phyloP scores from a whole-genome alignment of 768 basidiomycete species.

The Mycena belliarum region DNA sequence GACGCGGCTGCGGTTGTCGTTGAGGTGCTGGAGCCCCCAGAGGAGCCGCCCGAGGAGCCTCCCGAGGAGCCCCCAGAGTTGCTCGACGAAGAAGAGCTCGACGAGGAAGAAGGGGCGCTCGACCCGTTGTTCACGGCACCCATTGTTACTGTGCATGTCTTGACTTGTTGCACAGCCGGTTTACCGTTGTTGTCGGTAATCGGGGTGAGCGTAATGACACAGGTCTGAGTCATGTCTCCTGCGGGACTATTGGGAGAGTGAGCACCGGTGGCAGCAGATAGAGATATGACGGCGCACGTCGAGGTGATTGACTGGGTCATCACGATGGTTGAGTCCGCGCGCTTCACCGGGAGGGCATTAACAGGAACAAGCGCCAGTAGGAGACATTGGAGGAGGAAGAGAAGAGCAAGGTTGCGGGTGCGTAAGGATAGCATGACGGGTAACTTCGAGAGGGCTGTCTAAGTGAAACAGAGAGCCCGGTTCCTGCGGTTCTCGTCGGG shows the following conservation, averaged over 20 bases:
- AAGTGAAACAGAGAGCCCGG: slow-evolving; percentile 41
- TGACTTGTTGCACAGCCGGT: slow-evolving; percentile 52
- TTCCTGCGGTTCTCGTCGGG: slow-evolving; percentile 52
- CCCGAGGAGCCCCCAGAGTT: neutral
- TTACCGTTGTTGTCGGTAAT: slow-evolving; percentile 50
- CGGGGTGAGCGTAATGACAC: slow-evolving; percentile 58
- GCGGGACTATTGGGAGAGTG: slow-evolving; percentile 38
- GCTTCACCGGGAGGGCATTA: slow-evolving; percentile 43
- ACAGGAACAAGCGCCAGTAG: slow-evolving; percentile 33
- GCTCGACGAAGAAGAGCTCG: no score
- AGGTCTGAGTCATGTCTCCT: slow-evolving; percentile 58
- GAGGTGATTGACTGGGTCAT: slow-evolving; percentile 45
- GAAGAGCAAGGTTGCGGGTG: slow-evolving; percentile 32
- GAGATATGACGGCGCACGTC: slow-evolving; percentile 41
- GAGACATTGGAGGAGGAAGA: slow-evolving; percentile 42
- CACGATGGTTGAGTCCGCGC: slow-evolving; percentile 37
- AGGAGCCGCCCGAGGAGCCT: no score
- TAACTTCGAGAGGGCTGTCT: slow-evolving; percentile 25
- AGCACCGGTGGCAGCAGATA: slow-evolving; percentile 14
- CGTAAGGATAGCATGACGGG: slow-evolving; percentile 42
- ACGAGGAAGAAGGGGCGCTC: no score
- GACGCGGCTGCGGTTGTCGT: neutral
- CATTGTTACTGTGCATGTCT: slow-evolving; percentile 48
- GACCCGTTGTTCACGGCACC: slow-evolving; percentile 16
- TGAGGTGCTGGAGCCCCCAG: slow-evolving; percentile 1